Evolutionary conservation across 2,329 filamentous ascomycete genomes (phyloP).

Genomic region (Clonostachys sp.): DNA sequence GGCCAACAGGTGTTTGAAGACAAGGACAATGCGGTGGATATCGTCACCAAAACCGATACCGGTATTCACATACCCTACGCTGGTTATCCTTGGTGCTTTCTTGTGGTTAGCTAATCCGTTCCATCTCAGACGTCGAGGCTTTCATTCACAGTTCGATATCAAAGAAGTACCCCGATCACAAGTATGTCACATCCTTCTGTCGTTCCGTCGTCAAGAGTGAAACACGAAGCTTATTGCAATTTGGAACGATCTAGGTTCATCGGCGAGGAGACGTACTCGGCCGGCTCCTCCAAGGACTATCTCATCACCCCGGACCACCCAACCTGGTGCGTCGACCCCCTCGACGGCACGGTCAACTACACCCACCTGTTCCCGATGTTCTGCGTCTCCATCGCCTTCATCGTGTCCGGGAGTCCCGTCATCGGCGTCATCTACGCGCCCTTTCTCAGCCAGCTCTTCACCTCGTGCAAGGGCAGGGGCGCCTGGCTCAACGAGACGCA

Average conservation of each 20-base stretch:
- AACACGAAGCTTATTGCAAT: neutral
- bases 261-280: slow-evolving; percentile 73
- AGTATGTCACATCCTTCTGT: slow-evolving; percentile 35
- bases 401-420: slow-evolving; percentile 52
- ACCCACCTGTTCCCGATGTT: slow-evolving; percentile 79
- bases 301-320: slow-evolving; percentile 53
- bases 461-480: slow-evolving; percentile 59
- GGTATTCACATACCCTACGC: slow-evolving; percentile 33
- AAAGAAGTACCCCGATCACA: slow-evolving; percentile 59
- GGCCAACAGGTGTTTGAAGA: slow-evolving; percentile 31
- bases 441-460: slow-evolving; percentile 65
- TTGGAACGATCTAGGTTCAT: slow-evolving; percentile 51
- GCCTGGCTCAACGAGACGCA: slow-evolving; percentile 66
- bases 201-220: neutral
- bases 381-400: slow-evolving; percentile 72
- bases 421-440: slow-evolving; percentile 72
- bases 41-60: slow-evolving; percentile 73
- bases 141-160: slow-evolving; percentile 61
- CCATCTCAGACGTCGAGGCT: slow-evolving; percentile 58
- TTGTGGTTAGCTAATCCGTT: neutral
- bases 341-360: slow-evolving; percentile 79
- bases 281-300: slow-evolving; percentile 62
- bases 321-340: slow-evolving; percentile 74
- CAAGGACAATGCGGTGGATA: slow-evolving; percentile 73
- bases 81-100: neutral